phyloP scores from a whole-genome alignment of 2,329 filamentous ascomycete species.

The Claviceps digitariae region DNA sequence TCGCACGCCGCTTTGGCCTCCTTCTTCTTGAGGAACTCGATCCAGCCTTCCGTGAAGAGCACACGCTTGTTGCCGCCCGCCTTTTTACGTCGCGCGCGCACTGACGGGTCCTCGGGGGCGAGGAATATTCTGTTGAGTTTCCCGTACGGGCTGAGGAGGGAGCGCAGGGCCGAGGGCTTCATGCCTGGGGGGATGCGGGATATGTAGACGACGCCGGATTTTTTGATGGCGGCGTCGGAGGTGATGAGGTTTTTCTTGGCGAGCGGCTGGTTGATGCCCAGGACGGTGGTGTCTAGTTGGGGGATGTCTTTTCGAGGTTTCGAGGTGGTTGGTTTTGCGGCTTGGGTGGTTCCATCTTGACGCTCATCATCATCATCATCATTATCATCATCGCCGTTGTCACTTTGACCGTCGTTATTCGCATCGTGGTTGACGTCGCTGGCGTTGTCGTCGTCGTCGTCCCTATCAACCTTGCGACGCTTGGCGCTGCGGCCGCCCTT shows the following conservation, averaged over 20 bases:
- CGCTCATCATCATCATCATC: not conserved
- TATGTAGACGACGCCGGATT: slow-evolving; percentile 71
- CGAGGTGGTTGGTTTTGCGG: slow-evolving; percentile 12
- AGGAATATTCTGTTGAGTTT: slow-evolving; percentile 66
- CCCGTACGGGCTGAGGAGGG: slow-evolving; percentile 63
- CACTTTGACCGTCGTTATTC: slow-evolving; percentile 15
- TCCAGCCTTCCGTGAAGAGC: slow-evolving; percentile 74
- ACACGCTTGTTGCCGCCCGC: slow-evolving; percentile 73
- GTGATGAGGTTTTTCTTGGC: slow-evolving; percentile 55
- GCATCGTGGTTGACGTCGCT: slow-evolving; percentile 22
- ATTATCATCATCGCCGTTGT: no score
- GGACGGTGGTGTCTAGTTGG: slow-evolving; percentile 23
- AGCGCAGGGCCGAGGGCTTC: slow-evolving; percentile 66
- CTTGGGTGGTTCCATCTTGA: slow-evolving; percentile 5
- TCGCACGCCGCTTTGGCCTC: slow-evolving; percentile 68
- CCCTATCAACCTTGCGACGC: slow-evolving; percentile 39
- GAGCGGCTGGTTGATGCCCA: slow-evolving; percentile 39
- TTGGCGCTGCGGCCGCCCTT: slow-evolving; percentile 52
- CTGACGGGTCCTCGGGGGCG: slow-evolving; percentile 57
- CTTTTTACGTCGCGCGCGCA: slow-evolving; percentile 52
- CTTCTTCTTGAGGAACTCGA: slow-evolving; percentile 64
- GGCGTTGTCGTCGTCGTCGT: slow-evolving; percentile 23
- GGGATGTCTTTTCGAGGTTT: slow-evolving; percentile 9
- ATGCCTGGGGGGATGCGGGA: slow-evolving; percentile 80
- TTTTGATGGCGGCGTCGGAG: slow-evolving; percentile 50